A percentile compares a stretch with the other conserved stretches of the same genome.
Conservation (phyloP, 2,329 filamentous ascomycete species). For the Myriosclerotinia duriaeana region DNA sequence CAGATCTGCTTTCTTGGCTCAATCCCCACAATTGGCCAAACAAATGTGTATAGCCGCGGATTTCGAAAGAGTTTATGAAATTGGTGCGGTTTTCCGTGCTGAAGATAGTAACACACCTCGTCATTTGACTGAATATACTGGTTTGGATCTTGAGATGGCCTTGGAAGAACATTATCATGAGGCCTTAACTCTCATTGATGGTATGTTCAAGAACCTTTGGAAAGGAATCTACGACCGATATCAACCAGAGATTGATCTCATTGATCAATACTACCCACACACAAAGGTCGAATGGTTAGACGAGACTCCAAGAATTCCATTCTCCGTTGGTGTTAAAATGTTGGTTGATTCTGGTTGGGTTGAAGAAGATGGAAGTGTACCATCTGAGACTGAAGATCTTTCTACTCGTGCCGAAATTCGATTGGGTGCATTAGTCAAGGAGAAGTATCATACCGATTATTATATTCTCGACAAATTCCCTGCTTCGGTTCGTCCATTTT, state of each 20-base stretch:
- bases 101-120: slow-evolving; percentile 96
- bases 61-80: slow-evolving; percentile 85
- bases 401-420: slow-evolving; percentile 84
- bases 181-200: slow-evolving; percentile 74
- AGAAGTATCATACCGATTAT: slow-evolving; percentile 86
- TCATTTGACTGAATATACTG: slow-evolving; percentile 92
- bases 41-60: slow-evolving; percentile 91
- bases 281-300: slow-evolving; percentile 86
- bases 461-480: slow-evolving; percentile 96
- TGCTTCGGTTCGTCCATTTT: slow-evolving; percentile 79
- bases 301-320: slow-evolving; percentile 77
- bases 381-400: slow-evolving; percentile 75
- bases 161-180: slow-evolving; percentile 89
- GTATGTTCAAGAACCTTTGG: slow-evolving; percentile 78
- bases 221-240: slow-evolving; percentile 67
- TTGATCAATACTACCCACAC: slow-evolving; percentile 83
- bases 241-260: slow-evolving; percentile 70
- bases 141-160: slow-evolving; percentile 88
- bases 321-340: slow-evolving; percentile 76
- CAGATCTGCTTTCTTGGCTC: slow-evolving; percentile 80
- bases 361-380: slow-evolving; percentile 71
- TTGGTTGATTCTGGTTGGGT: slow-evolving; percentile 75
- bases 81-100: slow-evolving; percentile 86
- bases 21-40: slow-evolving; percentile 89
- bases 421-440: slow-evolving; percentile 78